Percentiles rank a stretch among this genome's conserved stretches.
Evolutionary conservation across 2,329 filamentous ascomycete species (phyloP).

Genomic region (Colletotrichum trifolii): DNA sequence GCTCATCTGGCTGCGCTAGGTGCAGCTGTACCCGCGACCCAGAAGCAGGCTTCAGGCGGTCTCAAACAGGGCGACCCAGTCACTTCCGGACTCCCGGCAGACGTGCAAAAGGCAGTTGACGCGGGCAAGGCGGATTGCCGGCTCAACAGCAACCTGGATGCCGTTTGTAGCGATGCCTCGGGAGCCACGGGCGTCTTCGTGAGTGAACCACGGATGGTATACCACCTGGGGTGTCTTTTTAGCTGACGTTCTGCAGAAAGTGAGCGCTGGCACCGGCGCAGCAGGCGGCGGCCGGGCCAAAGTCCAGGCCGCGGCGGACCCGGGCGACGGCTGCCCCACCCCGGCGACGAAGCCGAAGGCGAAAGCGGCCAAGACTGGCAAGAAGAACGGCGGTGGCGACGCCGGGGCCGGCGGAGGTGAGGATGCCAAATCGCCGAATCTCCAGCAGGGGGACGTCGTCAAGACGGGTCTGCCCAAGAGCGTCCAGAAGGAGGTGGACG

Average conservation of each 20-base stretch:
- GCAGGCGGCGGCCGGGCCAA: too few relatives aligned
- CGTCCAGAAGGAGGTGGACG: neutral
- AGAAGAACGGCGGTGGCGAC: neutral
- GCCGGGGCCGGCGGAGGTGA: neutral
- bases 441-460: neutral
- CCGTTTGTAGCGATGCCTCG: neutral
- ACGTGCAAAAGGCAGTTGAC: neutral
- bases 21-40: neutral
- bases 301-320: too few relatives aligned
- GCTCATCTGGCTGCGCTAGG: neutral
- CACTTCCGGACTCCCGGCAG: neutral
- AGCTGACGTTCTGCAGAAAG: too few relatives aligned
- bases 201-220: neutral
- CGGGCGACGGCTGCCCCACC: neutral
- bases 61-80: neutral
- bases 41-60: neutral
- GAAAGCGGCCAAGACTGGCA: slow-evolving; percentile 16
- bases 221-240: too few relatives aligned
- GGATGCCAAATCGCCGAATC: neutral
- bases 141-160: neutral
- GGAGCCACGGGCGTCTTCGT: neutral
- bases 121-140: neutral
- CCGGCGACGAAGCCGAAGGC: slow-evolving; percentile 1
- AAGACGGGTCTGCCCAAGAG: neutral
- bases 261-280: too few relatives aligned